Conservation (phyloP, 192 early-diverging fungal genomes). For the Podila verticillata region DNA sequence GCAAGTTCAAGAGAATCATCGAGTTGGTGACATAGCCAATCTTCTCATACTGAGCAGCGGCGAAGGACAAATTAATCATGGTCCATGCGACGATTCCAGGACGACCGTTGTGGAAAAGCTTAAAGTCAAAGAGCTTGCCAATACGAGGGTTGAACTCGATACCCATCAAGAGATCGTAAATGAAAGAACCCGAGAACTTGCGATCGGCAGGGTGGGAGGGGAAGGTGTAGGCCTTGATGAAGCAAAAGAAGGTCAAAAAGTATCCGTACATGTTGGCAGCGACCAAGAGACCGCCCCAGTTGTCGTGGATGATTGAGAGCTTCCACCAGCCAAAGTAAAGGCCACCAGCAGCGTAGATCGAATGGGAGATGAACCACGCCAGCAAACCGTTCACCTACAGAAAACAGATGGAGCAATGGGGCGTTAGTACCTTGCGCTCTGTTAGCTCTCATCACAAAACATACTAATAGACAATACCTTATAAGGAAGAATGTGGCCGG, state of each 20-base stretch:
- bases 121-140: slow-evolving; percentile 82
- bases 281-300: slow-evolving; percentile 77
- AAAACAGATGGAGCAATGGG: too few species aligned
- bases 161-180: slow-evolving; percentile 84
- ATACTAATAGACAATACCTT: slow-evolving; percentile 55
- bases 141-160: slow-evolving; percentile 86
- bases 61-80: slow-evolving; percentile 80
- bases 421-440: not conserved
- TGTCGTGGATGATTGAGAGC: slow-evolving; percentile 75
- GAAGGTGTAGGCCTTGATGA: slow-evolving; percentile 73
- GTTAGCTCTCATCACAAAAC: not conserved
- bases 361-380: slow-evolving; percentile 78
- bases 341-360: slow-evolving; percentile 70
- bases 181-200: slow-evolving; percentile 77
- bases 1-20: slow-evolving; percentile 78
- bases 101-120: slow-evolving; percentile 85
- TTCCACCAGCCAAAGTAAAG: slow-evolving; percentile 70
- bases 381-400: slow-evolving; percentile 78
- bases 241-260: slow-evolving; percentile 77
- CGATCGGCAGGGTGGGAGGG: slow-evolving; percentile 81
- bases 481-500: slow-evolving; percentile 76
- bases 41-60: slow-evolving; percentile 77
- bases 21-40: slow-evolving; percentile 84
- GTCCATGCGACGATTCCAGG: slow-evolving; percentile 91
- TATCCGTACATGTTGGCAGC: slow-evolving; percentile 83